Percentiles rank a stretch among this genome's conserved stretches.
These are phyloP conservation scores for Cystofilobasidium macerans DNA, from an alignment of 768 basidiomycete species.

Conservation along the genomic window DNA sequence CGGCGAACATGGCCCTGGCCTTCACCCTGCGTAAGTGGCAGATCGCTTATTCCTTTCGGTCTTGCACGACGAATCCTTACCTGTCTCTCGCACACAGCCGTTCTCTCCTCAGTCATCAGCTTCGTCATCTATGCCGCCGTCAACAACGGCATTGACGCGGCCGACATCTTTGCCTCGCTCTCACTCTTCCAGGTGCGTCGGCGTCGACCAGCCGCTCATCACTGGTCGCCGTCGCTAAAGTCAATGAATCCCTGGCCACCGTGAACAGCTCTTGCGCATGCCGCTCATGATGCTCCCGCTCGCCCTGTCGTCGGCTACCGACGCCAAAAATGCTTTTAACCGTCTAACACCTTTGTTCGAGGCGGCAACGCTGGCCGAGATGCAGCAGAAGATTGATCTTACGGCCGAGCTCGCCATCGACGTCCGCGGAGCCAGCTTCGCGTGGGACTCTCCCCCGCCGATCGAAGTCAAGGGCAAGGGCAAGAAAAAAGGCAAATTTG, in stretches of 20 bases:
- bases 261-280: constrained; percentile 1
- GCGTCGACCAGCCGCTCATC: constrained; percentile 56
- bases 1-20: constrained; percentile 47
- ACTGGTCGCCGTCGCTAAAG: constrained; percentile 28
- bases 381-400: constrained; percentile 44
- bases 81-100: no score
- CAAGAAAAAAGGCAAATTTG: constrained; percentile 15
- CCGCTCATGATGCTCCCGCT: constrained; percentile 36
- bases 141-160: constrained; percentile 50
- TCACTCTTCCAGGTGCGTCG: constrained; percentile 46
- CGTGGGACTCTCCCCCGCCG: constrained; percentile 47
- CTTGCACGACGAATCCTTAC: no score
- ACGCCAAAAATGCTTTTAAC: constrained; percentile 53
- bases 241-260: no score
- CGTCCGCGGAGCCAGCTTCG: constrained; percentile 50
- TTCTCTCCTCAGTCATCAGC: constrained; percentile 54
- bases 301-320: constrained; percentile 50
- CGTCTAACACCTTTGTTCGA: constrained; percentile 46
- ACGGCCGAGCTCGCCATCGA: constrained; percentile 45
- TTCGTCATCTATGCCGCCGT: constrained; percentile 56
- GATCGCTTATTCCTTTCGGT: not conserved
- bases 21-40: constrained; percentile 28
- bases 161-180: constrained; percentile 57
- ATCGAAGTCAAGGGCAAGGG: constrained; percentile 5
- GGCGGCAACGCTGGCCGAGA: constrained; percentile 46